Base-by-base conservation (phyloP, 768 basidiomycete genomes). In the Candolleomyces aberdarensis region DNA sequence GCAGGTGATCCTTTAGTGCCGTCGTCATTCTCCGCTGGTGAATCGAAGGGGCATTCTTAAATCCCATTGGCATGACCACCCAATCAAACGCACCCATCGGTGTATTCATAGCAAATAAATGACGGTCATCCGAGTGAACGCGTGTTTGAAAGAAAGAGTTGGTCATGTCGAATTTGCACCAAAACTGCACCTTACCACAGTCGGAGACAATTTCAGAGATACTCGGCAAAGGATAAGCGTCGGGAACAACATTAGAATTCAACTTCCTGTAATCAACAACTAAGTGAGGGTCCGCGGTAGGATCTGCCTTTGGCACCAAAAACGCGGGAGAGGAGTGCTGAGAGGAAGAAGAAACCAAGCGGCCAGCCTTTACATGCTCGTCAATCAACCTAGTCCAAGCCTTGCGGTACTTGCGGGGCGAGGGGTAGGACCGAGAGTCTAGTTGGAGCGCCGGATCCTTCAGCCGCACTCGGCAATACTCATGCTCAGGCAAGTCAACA, bases 401-500 rank as follows among this genome's bases (percentile, higher is more conserved):
- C 36, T 36, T 5, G 1, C 36, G 6, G 6, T 36, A 36, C 36
- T 36, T 36, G 36, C 36, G 36, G 1, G 36, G 36, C 2, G 36
- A 36, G 36, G 36, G 36, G 6, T 36, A 36, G 6, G 36, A 7
- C 1, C 36, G 36, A 1, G 36, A 36, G 6, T 36, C 36, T 1
- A 36, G 11, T 6, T 36, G 36, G 3, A 36, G 36, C 3, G 2
- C 1, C 6, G 36, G 36, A 5, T 36, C 36, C 36, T 36, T 36
- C 36, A 36, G 11, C 1, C 6, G 36, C 36, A 36, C 36, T 1
- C 36, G 68, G 63, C 0, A 32, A 10, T 0, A 66, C 67, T 76
- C 76, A 78, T 41, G 62, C 32, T 75, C 68, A 22, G 68, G 65
- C 1, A 61, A 19, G 8, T 68, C 59, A 14, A 71, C 67, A 64